These are phyloP conservation scores for Fusarium sp. DNA, from an alignment of 2,329 filamentous ascomycete species.

Conservation along the genomic window DNA sequence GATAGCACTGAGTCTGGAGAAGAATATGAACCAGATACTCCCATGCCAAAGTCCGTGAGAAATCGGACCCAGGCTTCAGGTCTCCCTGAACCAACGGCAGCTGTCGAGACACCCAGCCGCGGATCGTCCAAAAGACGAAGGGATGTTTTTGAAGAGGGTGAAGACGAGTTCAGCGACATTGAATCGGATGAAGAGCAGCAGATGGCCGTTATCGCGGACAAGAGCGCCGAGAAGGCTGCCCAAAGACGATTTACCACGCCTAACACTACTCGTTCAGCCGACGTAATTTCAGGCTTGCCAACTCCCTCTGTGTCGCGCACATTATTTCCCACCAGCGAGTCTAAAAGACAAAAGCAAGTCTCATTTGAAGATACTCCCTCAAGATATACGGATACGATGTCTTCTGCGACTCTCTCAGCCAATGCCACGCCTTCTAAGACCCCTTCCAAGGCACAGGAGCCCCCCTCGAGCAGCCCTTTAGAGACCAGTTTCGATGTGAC, in stretches of 20 bases:
- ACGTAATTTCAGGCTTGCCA: conserved; percentile 46
- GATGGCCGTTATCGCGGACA: conserved; percentile 54
- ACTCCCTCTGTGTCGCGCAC: conserved; percentile 56
- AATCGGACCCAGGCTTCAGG: background rate
- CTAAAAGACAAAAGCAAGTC: conserved; percentile 53
- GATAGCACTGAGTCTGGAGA: conserved; percentile 31
- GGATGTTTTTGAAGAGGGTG: conserved; percentile 46
- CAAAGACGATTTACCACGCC: conserved; percentile 47
- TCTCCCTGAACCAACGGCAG: background rate
- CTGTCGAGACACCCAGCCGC: conserved; percentile 37
- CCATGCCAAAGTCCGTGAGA: conserved; percentile 2
- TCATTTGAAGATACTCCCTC: conserved; percentile 48
- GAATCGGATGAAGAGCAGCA: conserved; percentile 58
- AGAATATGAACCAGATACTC: conserved; percentile 20
- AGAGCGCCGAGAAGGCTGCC: conserved; percentile 50
- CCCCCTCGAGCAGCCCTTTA: conserved; percentile 32
- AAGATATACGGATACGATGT: conserved; percentile 3
- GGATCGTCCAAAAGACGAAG: conserved; percentile 51
- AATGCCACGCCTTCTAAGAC: conserved; percentile 30
- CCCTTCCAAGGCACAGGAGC: conserved; percentile 6
- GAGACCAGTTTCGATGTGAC: conserved; percentile 54
- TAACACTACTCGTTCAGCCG: conserved; percentile 40
- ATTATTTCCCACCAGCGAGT: conserved; percentile 51
- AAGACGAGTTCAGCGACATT: conserved; percentile 52
- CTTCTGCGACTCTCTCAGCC: conserved; percentile 30